Conservation (phyloP, 2,329 filamentous ascomycete genomes). For the Curvularia verruculosa region DNA sequence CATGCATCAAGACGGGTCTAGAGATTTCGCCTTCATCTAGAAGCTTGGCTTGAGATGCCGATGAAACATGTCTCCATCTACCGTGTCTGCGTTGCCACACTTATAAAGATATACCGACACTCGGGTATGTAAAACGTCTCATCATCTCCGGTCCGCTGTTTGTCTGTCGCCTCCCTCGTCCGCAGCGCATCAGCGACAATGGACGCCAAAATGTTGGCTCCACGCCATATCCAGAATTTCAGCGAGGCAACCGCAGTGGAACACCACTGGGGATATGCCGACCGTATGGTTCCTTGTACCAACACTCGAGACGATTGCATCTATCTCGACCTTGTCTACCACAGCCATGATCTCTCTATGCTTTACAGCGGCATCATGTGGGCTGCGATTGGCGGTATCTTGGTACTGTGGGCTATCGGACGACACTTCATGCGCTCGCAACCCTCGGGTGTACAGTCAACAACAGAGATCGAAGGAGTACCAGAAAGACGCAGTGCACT, state of each 20-base stretch:
- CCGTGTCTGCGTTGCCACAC: conserved; percentile 1
- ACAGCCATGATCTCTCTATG: conserved; percentile 61
- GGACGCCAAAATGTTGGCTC: conserved; percentile 27
- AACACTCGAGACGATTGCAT: conserved; percentile 64
- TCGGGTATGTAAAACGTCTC: background rate
- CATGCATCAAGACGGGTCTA: conserved; percentile 6
- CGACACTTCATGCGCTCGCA: conserved; percentile 38
- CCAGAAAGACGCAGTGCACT: conserved; percentile 30
- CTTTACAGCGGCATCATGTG: conserved; percentile 64
- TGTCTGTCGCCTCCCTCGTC: conserved; percentile 10
- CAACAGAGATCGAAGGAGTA: conserved; percentile 29
- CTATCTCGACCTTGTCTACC: conserved; percentile 64
- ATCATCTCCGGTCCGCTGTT: conserved; percentile 18
- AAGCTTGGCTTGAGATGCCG: conserved; percentile 22
- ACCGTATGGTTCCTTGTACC: conserved; percentile 61
- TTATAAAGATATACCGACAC: conserved; percentile 21
- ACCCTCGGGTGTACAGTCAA: conserved; percentile 35
- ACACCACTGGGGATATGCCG: conserved; percentile 64
- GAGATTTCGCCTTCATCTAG: conserved; percentile 15
- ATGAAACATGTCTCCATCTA: conserved; percentile 16
- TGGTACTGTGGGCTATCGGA: conserved; percentile 53
- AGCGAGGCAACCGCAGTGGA: conserved; percentile 49
- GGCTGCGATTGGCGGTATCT: conserved; percentile 58
- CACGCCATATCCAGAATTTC: conserved; percentile 54
- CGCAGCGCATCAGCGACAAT: conserved; percentile 18